These are phyloP conservation scores for Heimioporus retisporus DNA, from an alignment of 1,284 basidiomycete genomes.

Conservation along the genomic window DNA sequence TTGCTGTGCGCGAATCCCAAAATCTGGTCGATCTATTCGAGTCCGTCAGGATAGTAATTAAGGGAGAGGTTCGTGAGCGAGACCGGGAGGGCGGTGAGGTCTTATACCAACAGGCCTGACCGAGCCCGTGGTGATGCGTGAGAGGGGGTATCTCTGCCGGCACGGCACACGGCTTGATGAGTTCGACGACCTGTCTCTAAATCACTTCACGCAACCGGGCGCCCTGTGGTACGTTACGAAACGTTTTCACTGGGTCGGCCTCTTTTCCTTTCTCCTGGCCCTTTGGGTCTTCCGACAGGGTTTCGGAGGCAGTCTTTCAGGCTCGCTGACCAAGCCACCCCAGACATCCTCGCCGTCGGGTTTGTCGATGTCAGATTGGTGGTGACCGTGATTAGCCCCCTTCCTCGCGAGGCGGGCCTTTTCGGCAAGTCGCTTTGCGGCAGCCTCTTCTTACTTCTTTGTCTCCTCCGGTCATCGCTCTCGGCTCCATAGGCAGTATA, in stretches of 20 bases:
- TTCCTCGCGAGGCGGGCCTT: slow-evolving; percentile 75
- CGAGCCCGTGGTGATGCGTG: slow-evolving; percentile 73
- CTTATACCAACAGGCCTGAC: slow-evolving; percentile 94
- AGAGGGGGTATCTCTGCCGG: neutral
- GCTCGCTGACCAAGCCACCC: slow-evolving; percentile 35
- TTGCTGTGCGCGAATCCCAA: slow-evolving; percentile 90
- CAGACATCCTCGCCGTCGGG: slow-evolving; percentile 47
- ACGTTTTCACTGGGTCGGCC: slow-evolving; percentile 51
- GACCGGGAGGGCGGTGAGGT: slow-evolving; percentile 94
- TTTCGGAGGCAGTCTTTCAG: slow-evolving; percentile 39
- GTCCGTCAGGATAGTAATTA: slow-evolving; percentile 94
- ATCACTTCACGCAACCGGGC: slow-evolving; percentile 97
- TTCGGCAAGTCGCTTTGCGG: slow-evolving; percentile 87
- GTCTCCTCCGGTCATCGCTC: slow-evolving; percentile 93
- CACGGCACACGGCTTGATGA: slow-evolving; percentile 81
- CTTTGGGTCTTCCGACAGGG: slow-evolving; percentile 44
- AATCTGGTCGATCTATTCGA: slow-evolving; percentile 97
- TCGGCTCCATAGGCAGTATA: slow-evolving; percentile 96
- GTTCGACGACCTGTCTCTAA: slow-evolving; percentile 97
- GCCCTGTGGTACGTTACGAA: slow-evolving; percentile 93
- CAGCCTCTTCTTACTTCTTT: slow-evolving; percentile 91
- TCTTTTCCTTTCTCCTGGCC: slow-evolving; percentile 68
- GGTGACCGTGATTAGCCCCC: slow-evolving; percentile 57
- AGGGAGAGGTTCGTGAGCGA: slow-evolving; percentile 94
- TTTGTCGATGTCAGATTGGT: slow-evolving; percentile 15